Base-by-base conservation (phyloP, 495 filamentous ascomycete species). In the Aspergillus sparsus region DNA sequence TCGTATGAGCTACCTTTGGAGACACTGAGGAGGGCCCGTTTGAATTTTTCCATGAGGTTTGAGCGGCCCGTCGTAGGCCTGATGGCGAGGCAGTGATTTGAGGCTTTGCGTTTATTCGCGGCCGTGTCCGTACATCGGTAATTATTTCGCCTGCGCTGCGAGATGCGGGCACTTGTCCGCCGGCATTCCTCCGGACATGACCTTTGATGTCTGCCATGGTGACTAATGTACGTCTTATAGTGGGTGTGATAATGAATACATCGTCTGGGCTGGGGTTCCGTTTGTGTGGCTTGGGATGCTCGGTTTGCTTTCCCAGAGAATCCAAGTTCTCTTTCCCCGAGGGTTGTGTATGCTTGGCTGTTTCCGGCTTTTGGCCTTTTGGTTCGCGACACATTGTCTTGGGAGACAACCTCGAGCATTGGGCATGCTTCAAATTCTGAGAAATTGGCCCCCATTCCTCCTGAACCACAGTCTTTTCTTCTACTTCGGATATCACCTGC, bases 241-340 rank as follows among this genome's bases (percentile, higher is more conserved):
- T 79, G 71, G 75, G 75, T 74, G 71, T 81, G 76, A 71, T 79
- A 73, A 75, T 81, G 76, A 77, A 75, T 61, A 74, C 75, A 79
- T 80, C 71, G 71, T 77, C 71, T 8, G 67, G 68, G 11, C 59
- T 52, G 7, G 53, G 62, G n/a, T 32, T 55, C 34, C 18, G 36
- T 12, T 66, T 68, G 31, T 60, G 55, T 9, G 58, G 66, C 49
- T 65, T 65, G 18, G 62, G 47, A 41, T 49, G 41, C 15, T 51
- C 60, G 34, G 51, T 51, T 13, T 50, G 37, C 44, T 58, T 70
- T 45, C 39, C 47, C 34, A 45, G 51, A 35, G 64, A 55, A 11
- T 57, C 62, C 47, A 53, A 60, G 41, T 74, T 71, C 54, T 74
- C 72, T 58, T 76, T 76, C 52, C 46, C 61, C 54, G 46, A 58